Conservation (phyloP, 495 filamentous ascomycete genomes). For the Neurospora sp. region DNA sequence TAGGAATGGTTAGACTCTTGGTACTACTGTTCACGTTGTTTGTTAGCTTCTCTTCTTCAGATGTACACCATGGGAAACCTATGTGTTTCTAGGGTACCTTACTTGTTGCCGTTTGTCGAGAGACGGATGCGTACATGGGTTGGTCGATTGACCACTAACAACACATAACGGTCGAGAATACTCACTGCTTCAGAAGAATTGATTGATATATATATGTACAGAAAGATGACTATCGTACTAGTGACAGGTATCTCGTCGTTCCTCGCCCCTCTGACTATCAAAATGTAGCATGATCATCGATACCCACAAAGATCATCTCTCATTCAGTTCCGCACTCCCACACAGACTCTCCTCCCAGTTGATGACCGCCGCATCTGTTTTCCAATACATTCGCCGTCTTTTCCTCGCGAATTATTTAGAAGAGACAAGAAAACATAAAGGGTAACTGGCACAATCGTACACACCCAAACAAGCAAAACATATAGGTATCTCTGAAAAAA, state of each 20-base stretch:
- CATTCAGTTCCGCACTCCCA: not conserved
- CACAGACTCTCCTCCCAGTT: not conserved
- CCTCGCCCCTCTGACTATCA: not conserved
- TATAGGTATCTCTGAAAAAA: not conserved
- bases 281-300: not conserved
- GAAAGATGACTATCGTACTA: not conserved
- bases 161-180: not conserved
- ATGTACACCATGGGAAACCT: not conserved
- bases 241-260: not conserved
- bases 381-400: not conserved
- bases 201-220: not conserved
- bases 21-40: not conserved
- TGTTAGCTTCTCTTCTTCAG: not conserved
- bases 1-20: not conserved
- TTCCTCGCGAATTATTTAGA: not conserved
- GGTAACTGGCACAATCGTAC: not conserved
- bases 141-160: not conserved
- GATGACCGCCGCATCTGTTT: not conserved
- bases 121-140: not conserved
- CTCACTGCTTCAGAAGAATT: not conserved
- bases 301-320: not conserved
- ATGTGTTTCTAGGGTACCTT: too few species aligned
- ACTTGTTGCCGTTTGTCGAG: not conserved
- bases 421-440: not conserved
- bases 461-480: not conserved